A percentile compares a stretch with the other conserved stretches of the same genome.
These are phyloP conservation scores for Diaporthe velutina DNA, from an alignment of 2,329 filamentous ascomycete genomes.

Conservation along the genomic window DNA sequence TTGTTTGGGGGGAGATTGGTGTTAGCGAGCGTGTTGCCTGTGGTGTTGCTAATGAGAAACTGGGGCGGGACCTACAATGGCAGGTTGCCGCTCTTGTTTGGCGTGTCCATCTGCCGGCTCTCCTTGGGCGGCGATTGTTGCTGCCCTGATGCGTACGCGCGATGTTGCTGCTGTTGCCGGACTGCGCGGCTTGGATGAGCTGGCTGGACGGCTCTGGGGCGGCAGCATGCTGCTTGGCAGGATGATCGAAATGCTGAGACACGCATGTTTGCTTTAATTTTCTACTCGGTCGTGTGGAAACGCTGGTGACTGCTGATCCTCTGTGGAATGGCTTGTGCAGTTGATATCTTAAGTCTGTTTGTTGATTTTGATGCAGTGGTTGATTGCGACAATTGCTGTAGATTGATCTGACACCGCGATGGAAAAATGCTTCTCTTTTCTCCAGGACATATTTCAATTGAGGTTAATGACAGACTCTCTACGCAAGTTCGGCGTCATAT, in stretches of 20 bases:
- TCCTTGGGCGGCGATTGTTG: background rate
- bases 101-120: background rate
- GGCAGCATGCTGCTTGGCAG: constrained; percentile 4
- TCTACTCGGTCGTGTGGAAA: too few species aligned
- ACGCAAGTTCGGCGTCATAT: background rate
- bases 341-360: too few species aligned
- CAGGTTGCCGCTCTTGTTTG: background rate
- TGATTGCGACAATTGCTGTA: background rate
- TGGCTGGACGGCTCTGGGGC: background rate
- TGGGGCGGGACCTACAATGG: background rate
- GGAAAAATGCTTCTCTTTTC: background rate
- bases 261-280: background rate
- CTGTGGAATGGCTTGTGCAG: too few species aligned
- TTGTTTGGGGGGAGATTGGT: background rate
- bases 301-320: too few species aligned
- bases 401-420: background rate
- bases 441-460: background rate
- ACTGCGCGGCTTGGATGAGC: background rate
- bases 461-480: background rate
- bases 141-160: background rate
- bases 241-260: constrained; percentile 2
- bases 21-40: background rate
- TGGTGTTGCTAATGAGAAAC: too few species aligned
- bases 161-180: background rate
- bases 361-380: background rate